Evolutionary conservation across 352 stramenopile genomes (phyloP).

Genomic region (Plasmopara muralis): DNA sequence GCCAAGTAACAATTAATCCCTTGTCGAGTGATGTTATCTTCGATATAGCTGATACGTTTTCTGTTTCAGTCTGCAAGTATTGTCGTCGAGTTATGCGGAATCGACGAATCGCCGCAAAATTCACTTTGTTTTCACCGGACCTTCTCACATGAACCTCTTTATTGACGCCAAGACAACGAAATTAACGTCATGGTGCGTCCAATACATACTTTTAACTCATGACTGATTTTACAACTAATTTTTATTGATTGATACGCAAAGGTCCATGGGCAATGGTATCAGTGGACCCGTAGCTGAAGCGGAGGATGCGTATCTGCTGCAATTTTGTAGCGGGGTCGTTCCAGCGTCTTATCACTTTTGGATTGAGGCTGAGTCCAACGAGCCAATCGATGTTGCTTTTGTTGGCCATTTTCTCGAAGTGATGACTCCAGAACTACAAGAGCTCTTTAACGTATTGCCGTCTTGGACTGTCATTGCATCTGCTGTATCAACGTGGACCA

Average conservation of each 20-base stretch:
- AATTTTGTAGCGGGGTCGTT: constrained; percentile 54
- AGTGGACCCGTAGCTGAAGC: constrained; percentile 47
- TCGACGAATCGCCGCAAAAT: constrained; percentile 49
- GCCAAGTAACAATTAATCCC: constrained; percentile 22
- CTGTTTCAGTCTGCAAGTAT: constrained; percentile 38
- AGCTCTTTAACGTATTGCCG: constrained; percentile 38
- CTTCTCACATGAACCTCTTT: constrained; percentile 66
- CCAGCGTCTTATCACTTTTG: constrained; percentile 69
- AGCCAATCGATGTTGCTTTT: constrained; percentile 48
- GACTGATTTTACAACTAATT: constrained; percentile 1
- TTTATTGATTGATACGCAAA: constrained; percentile 14
- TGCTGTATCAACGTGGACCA: constrained; percentile 54
- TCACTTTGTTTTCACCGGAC: constrained; percentile 59
- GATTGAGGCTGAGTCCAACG: constrained; percentile 51
- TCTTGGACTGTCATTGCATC: constrained; percentile 37
- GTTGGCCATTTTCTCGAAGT: constrained; percentile 65
- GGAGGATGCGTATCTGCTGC: constrained; percentile 68
- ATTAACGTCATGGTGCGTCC: constrained; percentile 57
- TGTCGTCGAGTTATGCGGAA: constrained; percentile 52
- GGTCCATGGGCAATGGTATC: constrained; percentile 62
- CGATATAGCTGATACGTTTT: constrained; percentile 1
- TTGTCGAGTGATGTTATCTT: neutral
- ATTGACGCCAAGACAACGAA: constrained; percentile 65
- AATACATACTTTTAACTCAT: neutral
- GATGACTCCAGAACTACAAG: constrained; percentile 39